Conservation (phyloP, 1,284 basidiomycete species). For the Rugiboletus extremiorientalis region DNA sequence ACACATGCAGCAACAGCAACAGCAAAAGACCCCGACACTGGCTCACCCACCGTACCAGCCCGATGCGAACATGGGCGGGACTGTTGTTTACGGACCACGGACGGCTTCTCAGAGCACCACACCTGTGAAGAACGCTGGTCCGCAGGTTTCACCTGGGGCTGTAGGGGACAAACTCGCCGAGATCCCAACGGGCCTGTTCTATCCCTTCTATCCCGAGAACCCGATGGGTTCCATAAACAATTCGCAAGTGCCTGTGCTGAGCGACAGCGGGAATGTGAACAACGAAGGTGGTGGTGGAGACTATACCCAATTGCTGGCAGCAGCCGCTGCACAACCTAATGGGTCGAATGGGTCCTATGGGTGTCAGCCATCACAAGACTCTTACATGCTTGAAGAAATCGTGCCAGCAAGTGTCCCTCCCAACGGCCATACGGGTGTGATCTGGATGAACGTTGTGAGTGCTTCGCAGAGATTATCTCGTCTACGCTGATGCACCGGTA, state of each 20-base stretch:
- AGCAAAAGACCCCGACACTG: conserved; percentile 48
- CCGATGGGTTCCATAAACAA: conserved; percentile 28
- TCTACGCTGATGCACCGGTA: conserved; percentile 32
- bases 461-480: conserved; percentile 27
- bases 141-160: conserved; percentile 23
- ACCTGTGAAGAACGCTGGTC: conserved; percentile 25
- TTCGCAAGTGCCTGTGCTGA: conserved; percentile 19
- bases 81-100: conserved; percentile 38
- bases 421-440: conserved; percentile 33
- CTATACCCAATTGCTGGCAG: conserved; percentile 55
- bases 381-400: conserved; percentile 67
- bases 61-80: conserved; percentile 17
- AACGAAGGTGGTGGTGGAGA: conserved; percentile 35
- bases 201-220: conserved; percentile 70
- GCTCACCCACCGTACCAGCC: conserved; percentile 28
- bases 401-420: conserved; percentile 36
- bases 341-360: conserved; percentile 44
- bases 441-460: conserved; percentile 44
- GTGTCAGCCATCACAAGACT: conserved; percentile 52
- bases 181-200: conserved; percentile 65
- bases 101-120: conserved; percentile 33
- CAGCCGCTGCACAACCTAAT: conserved; percentile 50
- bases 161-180: conserved; percentile 52
- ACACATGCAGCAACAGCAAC: conserved; percentile 29
- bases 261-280: conserved; percentile 20